phyloP scores from a whole-genome alignment of 2,329 filamentous ascomycete genomes.

The Pseudocercospora pini-densiflorae region DNA sequence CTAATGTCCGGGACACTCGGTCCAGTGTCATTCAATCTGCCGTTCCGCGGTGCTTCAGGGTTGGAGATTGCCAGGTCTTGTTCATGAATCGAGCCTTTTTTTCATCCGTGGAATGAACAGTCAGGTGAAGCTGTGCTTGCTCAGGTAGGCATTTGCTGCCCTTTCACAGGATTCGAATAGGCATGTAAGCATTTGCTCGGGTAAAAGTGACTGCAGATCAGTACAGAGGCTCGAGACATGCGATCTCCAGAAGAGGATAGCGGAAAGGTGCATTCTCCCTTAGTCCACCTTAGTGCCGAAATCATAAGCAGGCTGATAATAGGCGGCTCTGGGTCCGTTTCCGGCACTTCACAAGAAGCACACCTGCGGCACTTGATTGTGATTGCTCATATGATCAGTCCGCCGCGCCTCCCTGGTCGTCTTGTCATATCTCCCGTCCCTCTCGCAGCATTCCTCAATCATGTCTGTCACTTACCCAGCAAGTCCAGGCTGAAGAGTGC shows the following conservation, averaged over 20 bases:
- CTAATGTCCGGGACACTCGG: no score
- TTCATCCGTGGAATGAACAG: background rate
- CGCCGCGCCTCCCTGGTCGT: conserved; percentile 7
- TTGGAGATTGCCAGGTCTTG: background rate
- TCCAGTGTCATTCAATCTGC: background rate
- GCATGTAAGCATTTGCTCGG: background rate
- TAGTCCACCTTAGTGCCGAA: background rate
- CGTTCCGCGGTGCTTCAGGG: background rate
- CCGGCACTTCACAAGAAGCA: conserved; percentile 1
- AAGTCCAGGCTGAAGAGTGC: background rate
- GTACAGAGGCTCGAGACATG: background rate
- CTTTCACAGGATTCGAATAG: background rate
- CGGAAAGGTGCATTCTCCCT: background rate
- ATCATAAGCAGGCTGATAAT: background rate
- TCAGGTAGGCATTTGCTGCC: background rate
- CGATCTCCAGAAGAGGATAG: background rate
- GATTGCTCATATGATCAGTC: conserved; percentile 8
- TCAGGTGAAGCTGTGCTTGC: background rate
- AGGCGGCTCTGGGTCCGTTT: conserved; percentile 2
- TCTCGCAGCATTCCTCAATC: background rate
- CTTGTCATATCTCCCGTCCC: background rate
- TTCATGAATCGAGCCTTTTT: background rate
- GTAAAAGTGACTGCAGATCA: background rate
- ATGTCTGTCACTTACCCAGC: background rate
- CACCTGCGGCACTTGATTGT: conserved; percentile 16